phyloP scores from a whole-genome alignment of 1,139 yeast genomes.

The Candida tetrigidarum region DNA sequence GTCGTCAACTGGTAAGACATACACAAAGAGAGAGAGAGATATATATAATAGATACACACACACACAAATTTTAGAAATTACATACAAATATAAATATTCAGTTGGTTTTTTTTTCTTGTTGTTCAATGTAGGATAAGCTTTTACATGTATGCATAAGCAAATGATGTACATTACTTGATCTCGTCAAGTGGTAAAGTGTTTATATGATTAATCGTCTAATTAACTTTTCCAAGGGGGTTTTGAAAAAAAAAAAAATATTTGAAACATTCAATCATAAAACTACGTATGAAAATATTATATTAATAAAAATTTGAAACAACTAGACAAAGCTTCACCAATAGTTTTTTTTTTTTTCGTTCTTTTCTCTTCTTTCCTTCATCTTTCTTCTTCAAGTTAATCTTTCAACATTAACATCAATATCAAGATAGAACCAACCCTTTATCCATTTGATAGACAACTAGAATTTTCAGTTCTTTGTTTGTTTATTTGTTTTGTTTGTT shows the following conservation, averaged over 20 bases:
- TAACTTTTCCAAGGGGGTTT: too few relatives aligned
- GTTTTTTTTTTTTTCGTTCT: not conserved
- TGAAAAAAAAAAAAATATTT: not conserved
- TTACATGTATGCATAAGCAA: not conserved
- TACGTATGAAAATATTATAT: too few relatives aligned
- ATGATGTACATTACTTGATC: not conserved
- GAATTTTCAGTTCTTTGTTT: not conserved
- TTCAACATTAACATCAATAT: not conserved
- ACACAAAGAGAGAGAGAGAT: too few relatives aligned
- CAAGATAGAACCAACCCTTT: not conserved
- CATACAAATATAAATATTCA: too few relatives aligned
- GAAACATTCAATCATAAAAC: constrained; percentile 5
- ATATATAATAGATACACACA: not conserved
- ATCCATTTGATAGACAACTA: not conserved
- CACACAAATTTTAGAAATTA: too few relatives aligned
- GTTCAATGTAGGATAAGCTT: not conserved
- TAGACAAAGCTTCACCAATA: too few relatives aligned
- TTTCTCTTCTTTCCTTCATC: not conserved
- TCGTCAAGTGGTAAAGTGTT: too few relatives aligned
- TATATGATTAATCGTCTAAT: too few relatives aligned
- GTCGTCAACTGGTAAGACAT: constrained; percentile 26
- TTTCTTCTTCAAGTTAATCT: too few relatives aligned
- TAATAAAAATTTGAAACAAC: not conserved
- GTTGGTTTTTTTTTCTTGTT: not conserved
- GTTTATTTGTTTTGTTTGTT: not conserved